Conservation (phyloP, 2,329 filamentous ascomycete genomes). For the Helotiales sp. region DNA sequence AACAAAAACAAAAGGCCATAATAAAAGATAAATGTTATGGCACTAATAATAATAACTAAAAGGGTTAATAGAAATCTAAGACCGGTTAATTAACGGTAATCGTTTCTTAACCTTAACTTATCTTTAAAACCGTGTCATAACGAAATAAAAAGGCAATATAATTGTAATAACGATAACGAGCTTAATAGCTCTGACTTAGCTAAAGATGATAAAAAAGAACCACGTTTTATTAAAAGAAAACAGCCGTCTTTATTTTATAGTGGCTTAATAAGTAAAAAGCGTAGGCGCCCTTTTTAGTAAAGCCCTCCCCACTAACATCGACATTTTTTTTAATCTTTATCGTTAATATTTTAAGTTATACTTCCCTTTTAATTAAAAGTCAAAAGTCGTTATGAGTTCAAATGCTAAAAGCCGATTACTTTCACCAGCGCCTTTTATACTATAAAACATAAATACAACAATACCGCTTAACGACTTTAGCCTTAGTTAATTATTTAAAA, state of each 20-base stretch:
- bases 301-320: neutral
- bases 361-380: neutral
- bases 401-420: conserved; percentile 11
- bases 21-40: no score
- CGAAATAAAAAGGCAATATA: conserved; percentile 12
- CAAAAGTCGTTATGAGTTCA: conserved; percentile 3
- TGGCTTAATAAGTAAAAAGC: conserved; percentile 5
- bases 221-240: conserved; percentile 31
- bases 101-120: conserved; percentile 23
- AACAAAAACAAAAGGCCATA: conserved; percentile 6
- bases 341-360: neutral
- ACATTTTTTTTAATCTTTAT: neutral
- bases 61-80: conserved; percentile 19
- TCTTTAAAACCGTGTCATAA: conserved; percentile 26
- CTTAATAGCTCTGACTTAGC: neutral
- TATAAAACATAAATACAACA: conserved; percentile 21
- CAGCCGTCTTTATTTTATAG: conserved; percentile 18
- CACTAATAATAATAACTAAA: conserved; percentile 21
- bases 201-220: no score
- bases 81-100: conserved; percentile 20
- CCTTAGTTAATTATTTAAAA: conserved; percentile 21
- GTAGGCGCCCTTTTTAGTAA: conserved; percentile 3
- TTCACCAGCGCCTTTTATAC: conserved; percentile 26
- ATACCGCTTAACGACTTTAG: conserved; percentile 3
- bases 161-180: conserved; percentile 25